Conservation (phyloP, 2,329 filamentous ascomycete genomes). For the Microdochium trichocladiopsis region DNA sequence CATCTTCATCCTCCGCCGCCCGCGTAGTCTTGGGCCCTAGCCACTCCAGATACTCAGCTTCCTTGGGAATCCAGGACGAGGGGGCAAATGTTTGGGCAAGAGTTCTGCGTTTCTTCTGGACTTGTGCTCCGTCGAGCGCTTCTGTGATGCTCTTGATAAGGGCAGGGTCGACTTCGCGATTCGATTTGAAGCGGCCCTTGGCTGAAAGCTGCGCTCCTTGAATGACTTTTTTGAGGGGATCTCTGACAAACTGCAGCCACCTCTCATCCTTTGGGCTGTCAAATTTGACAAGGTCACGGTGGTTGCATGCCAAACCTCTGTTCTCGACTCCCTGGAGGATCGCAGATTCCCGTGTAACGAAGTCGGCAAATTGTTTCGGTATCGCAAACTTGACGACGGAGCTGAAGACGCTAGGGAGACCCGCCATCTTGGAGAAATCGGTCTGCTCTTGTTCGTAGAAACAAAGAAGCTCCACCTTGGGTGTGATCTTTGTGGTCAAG, state of each 20-base stretch:
- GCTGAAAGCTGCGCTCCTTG: constrained; percentile 24
- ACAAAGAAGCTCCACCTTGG: constrained; percentile 26
- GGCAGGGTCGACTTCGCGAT: constrained; percentile 24
- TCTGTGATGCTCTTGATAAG: constrained; percentile 23
- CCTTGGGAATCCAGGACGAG: constrained; percentile 30
- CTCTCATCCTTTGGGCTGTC: constrained; percentile 29
- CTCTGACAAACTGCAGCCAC: constrained; percentile 26
- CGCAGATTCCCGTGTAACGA: constrained; percentile 32
- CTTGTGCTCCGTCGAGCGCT: constrained; percentile 22
- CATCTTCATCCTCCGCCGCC: constrained; percentile 2
- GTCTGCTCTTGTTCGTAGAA: constrained; percentile 33
- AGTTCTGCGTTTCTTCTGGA: constrained; percentile 23
- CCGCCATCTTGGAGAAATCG: constrained; percentile 25
- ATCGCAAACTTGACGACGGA: constrained; percentile 17
- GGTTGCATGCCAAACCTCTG: constrained; percentile 26
- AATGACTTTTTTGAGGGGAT: constrained; percentile 27
- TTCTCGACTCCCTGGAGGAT: constrained; percentile 26
- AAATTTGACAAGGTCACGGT: constrained; percentile 33
- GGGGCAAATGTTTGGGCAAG: constrained; percentile 20
- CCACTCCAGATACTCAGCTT: constrained; percentile 27
- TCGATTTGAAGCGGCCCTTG: constrained; percentile 28
- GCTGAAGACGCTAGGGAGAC: constrained; percentile 18
- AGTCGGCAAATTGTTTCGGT: constrained; percentile 25
- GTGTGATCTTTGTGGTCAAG: constrained; percentile 22
- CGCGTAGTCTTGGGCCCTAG: constrained; percentile 8